Evolutionary conservation across 208 protist species (phyloP).

Genomic region (Leishmania martiniquensis): DNA sequence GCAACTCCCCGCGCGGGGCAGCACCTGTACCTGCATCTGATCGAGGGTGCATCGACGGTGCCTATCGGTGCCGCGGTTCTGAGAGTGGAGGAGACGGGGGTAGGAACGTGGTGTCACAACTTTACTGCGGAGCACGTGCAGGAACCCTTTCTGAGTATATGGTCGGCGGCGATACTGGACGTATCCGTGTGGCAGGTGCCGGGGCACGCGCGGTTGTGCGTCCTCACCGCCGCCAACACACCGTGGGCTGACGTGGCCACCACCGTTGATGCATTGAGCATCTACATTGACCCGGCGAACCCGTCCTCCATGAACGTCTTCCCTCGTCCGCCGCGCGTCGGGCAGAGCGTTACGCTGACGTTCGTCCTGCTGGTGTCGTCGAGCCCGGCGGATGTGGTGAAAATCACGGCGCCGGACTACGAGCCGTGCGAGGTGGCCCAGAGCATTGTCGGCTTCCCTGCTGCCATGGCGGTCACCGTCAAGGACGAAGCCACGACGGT

Average conservation of each 20-base stretch:
- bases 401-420: constrained; percentile 41
- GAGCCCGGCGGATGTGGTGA: constrained; percentile 54
- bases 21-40: constrained; percentile 62
- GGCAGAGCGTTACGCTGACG: constrained; percentile 84
- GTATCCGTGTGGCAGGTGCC: constrained; percentile 71
- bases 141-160: constrained; percentile 57
- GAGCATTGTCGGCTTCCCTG: constrained; percentile 41
- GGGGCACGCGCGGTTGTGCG: constrained; percentile 66
- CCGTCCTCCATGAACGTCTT: constrained; percentile 63
- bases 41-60: constrained; percentile 10
- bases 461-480: constrained; percentile 46
- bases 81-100: constrained; percentile 37
- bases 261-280: constrained; percentile 34
- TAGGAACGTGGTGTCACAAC: constrained; percentile 89
- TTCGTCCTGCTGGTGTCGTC: constrained; percentile 62
- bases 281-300: constrained; percentile 55
- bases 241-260: constrained; percentile 72
- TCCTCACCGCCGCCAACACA: constrained; percentile 30
- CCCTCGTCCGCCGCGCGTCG: constrained; percentile 78
- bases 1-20: constrained; percentile 72
- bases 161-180: constrained; percentile 45
- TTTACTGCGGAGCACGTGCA: constrained; percentile 61
- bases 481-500: constrained; percentile 42
- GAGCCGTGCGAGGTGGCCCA: constrained; percentile 53
- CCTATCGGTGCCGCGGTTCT: constrained; percentile 40